These are phyloP conservation scores for Spathaspora girioi DNA, from an alignment of 805 yeast species.

Conservation along the genomic window DNA sequence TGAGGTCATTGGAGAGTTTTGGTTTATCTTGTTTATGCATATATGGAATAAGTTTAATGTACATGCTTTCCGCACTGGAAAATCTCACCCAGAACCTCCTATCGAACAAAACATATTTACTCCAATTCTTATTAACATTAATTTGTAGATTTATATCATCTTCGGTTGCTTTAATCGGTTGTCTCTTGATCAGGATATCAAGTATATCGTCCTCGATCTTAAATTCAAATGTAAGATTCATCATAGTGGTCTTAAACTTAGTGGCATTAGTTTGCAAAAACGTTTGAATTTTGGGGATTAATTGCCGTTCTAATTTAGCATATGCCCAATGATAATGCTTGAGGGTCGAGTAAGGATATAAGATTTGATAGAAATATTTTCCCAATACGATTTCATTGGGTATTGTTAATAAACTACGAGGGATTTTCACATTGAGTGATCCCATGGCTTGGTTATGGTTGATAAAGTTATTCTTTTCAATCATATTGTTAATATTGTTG, in stretches of 20 bases:
- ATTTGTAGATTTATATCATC: neutral
- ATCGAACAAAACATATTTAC: constrained; percentile 37
- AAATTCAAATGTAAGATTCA: constrained; percentile 20
- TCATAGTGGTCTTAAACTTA: constrained; percentile 13
- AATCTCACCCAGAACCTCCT: constrained; percentile 34
- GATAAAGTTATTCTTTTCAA: neutral
- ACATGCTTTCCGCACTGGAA: neutral
- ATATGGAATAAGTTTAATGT: constrained; percentile 14
- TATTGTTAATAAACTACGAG: constrained; percentile 4
- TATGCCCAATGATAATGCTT: constrained; percentile 38
- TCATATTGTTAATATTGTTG: constrained; percentile 3
- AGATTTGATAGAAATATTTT: constrained; percentile 22
- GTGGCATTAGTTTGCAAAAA: constrained; percentile 2
- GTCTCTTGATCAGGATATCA: constrained; percentile 15
- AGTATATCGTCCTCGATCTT: constrained; percentile 1
- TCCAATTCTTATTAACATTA: constrained; percentile 10
- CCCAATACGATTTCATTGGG: constrained; percentile 19
- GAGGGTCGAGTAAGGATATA: constrained; percentile 28
- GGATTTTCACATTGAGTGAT: constrained; percentile 9
- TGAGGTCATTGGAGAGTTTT: neutral
- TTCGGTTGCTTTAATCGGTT: constrained; percentile 14
- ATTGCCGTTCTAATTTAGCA: constrained; percentile 31
- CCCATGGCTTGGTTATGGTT: constrained; percentile 1
- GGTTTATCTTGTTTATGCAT: constrained; percentile 8
- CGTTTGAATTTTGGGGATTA: constrained; percentile 22